A percentile compares a stretch with the other conserved stretches of the same genome.
Conservation (phyloP, 1,284 basidiomycete genomes). For the Psilocybe mexicana region DNA sequence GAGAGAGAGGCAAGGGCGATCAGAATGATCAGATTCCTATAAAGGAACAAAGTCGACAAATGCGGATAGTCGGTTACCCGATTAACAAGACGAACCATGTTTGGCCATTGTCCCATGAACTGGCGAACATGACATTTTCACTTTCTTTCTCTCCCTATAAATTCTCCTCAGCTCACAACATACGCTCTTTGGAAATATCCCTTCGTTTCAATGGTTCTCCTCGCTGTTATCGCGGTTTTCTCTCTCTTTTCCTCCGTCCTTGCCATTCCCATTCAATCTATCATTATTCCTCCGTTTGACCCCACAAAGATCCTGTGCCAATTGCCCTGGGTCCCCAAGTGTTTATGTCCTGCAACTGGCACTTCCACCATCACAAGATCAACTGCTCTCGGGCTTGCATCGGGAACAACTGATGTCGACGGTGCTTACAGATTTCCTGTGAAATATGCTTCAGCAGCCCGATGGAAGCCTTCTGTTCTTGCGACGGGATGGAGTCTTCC, state of each 20-base stretch:
- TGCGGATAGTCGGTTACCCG: constrained; percentile 16
- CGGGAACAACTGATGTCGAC: constrained; percentile 49
- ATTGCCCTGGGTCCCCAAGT: constrained; percentile 37
- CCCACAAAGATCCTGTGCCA: constrained; percentile 42
- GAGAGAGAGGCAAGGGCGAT: neutral
- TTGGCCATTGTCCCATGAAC: constrained; percentile 12
- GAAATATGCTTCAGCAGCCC: constrained; percentile 60
- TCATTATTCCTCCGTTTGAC: constrained; percentile 31
- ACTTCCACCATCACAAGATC: constrained; percentile 33
- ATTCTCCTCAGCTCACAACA: constrained; percentile 7
- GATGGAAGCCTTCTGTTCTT: constrained; percentile 59
- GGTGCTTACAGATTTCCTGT: constrained; percentile 59
- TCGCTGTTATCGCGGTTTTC: constrained; percentile 23
- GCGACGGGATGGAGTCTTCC: constrained; percentile 59
- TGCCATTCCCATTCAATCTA: constrained; percentile 28
- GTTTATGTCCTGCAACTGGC: constrained; percentile 45
- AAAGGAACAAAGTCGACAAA: constrained; percentile 19
- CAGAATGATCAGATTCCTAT: constrained; percentile 8
- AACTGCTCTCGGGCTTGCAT: constrained; percentile 56
- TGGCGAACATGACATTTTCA: constrained; percentile 5
- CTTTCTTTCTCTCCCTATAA: constrained; percentile 16
- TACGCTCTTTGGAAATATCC: constrained; percentile 4
- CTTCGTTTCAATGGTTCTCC: constrained; percentile 9
- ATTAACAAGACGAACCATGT: constrained; percentile 6
- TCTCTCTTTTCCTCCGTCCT: constrained; percentile 35